A percentile compares a stretch with the other conserved stretches of the same genome.
Conservation (phyloP, 495 filamentous ascomycete genomes). For the Corynascus novoguineensis region DNA sequence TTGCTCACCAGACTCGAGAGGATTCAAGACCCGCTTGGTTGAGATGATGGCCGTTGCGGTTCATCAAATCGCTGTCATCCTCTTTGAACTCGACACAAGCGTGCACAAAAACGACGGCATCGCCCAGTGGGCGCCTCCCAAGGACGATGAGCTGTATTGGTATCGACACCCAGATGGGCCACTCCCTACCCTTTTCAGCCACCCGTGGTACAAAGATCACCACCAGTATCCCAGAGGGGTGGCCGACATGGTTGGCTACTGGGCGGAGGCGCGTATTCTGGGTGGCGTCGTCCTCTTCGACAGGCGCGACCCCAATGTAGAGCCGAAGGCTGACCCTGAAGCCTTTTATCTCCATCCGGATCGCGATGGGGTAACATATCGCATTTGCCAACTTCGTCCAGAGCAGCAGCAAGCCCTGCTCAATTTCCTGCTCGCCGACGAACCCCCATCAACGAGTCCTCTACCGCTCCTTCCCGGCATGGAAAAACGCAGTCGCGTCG, state of each 20-base stretch:
- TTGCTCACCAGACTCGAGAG: conserved; percentile 16
- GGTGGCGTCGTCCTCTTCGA: conserved; percentile 35
- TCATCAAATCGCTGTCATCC: conserved; percentile 27
- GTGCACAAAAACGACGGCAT: conserved; percentile 12
- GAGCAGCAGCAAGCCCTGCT: conserved; percentile 20
- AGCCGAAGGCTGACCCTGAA: conserved; percentile 1
- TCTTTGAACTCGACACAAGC: conserved; percentile 19
- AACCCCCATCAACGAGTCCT: conserved; percentile 4
- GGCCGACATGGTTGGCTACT: conserved; percentile 33
- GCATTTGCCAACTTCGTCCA: conserved; percentile 20
- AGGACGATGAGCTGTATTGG: background rate
- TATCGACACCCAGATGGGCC: conserved; percentile 4
- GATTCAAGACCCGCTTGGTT: conserved; percentile 24
- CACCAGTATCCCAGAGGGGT: conserved; percentile 28
- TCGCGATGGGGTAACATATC: conserved; percentile 12
- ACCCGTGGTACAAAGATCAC: conserved; percentile 20
- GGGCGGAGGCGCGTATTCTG: conserved; percentile 30
- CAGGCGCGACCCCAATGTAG: conserved; percentile 7
- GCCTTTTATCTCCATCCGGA: conserved; percentile 21
- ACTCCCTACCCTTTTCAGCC: conserved; percentile 22
- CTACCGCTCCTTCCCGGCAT: conserved; percentile 18
- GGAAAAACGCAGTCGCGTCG: conserved; percentile 17
- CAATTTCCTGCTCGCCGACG: conserved; percentile 19
- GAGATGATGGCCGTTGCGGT: conserved; percentile 27
- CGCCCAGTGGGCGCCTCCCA: conserved; percentile 9